Base-by-base conservation (phyloP, 352 stramenopile species). In the Pythium insidiosum region DNA sequence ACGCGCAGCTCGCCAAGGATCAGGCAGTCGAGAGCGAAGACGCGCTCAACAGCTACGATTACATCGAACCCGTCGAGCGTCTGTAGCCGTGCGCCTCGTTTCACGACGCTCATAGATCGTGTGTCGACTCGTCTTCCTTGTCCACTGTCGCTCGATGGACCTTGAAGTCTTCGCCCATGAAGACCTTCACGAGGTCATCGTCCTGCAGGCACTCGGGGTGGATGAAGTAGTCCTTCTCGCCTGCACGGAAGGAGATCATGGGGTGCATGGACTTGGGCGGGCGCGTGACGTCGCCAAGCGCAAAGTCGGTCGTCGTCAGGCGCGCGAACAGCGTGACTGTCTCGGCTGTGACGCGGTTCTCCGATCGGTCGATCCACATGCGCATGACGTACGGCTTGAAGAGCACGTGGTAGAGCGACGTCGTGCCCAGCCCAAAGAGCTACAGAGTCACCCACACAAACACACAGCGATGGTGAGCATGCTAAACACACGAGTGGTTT, bases 311-410 rank as follows among this genome's bases (percentile, higher is more conserved):
- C 20, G 66, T 63, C 53, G 58, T 65, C 42, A 71, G 51, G 45
- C 73, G 68, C 46, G 77, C 76, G 23, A 90, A 66, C 45, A 92
- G 47, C 47, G 77, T 83, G 28, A 89, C 42, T 1, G 76, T 84
- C 61, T 88, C 70, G 21, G 85, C 76, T 12, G 63, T 87, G 26
- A 91, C 54, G 4, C 53, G 43, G 2, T 38, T 46, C 6, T 50
- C 33, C 16, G 28, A 15, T 9, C 15, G 9, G 45, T 43, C 30
- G 51, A 85, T 28, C 81, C 81, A 93, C 78, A 93, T 89, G 41
- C 63, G 68, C 43, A 89, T 71, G 31, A 88, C 74, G 47, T 91
- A 93, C 28, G 81, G 81, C 69, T 89, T 84, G 62, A 93, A 93
- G 33, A 93, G 60, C 38, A 79, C 61, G 56, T 90, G 81, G 58